These are phyloP conservation scores for Ganoderma lingzhi DNA, from an alignment of 1,284 basidiomycete species.

Conservation along the genomic window DNA sequence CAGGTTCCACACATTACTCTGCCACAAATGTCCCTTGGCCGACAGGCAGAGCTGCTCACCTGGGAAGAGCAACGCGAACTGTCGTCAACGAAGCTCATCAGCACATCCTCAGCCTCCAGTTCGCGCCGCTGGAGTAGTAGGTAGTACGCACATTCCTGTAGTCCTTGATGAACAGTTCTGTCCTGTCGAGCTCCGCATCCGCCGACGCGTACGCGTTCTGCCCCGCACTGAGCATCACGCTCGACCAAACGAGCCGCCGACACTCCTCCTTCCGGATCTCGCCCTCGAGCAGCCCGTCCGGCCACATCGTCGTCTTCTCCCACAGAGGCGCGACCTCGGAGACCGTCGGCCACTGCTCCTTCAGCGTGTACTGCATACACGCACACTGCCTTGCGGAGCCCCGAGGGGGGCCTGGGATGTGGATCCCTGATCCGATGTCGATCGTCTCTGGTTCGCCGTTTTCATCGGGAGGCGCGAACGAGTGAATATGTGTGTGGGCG, in stretches of 20 bases:
- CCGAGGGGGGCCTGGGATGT: neutral
- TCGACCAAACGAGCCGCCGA: constrained; percentile 74
- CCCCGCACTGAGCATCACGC: constrained; percentile 65
- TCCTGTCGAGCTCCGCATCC: constrained; percentile 36
- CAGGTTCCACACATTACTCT: constrained; percentile 74
- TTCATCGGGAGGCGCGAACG: neutral
- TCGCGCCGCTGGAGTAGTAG: neutral
- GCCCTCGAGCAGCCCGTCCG: constrained; percentile 56
- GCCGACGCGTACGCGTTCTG: constrained; percentile 65
- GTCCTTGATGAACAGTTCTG: constrained; percentile 67
- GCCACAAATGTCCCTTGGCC: constrained; percentile 47
- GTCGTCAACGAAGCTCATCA: constrained; percentile 10
- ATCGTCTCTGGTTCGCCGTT: neutral
- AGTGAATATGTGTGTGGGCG: neutral
- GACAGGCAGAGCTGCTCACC: constrained; percentile 58
- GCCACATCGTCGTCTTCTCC: constrained; percentile 71
- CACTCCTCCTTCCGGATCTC: constrained; percentile 74
- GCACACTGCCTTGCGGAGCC: constrained; percentile 45
- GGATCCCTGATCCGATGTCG: no score
- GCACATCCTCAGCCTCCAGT: neutral
- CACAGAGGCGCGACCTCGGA: constrained; percentile 66
- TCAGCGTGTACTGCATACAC: constrained; percentile 61
- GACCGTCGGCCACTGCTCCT: constrained; percentile 54
- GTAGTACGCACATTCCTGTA: constrained; percentile 65
- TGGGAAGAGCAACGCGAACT: constrained; percentile 74